phyloP scores from a whole-genome alignment of 768 basidiomycete species.

The Auricularia sp. region DNA sequence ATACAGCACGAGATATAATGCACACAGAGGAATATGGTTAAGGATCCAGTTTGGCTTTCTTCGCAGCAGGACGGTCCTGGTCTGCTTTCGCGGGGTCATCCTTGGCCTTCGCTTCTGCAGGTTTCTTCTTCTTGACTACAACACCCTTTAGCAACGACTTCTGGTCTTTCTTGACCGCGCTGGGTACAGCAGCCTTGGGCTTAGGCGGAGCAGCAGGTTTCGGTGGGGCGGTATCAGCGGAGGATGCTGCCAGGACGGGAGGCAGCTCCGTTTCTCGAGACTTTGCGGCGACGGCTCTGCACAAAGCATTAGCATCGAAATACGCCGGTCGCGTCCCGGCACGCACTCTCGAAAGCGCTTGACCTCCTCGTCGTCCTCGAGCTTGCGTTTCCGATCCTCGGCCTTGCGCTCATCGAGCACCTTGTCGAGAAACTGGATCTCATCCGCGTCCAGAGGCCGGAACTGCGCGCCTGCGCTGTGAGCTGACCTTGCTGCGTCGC shows the following conservation, averaged over 20 bases:
- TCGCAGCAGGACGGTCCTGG: not conserved
- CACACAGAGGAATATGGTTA: no score
- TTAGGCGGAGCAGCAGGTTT: constrained; percentile 19
- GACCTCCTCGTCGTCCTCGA: constrained; percentile 70
- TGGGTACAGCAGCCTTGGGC: constrained; percentile 4
- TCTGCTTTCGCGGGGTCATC: not conserved
- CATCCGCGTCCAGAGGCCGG: constrained; percentile 81
- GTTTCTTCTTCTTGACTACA: constrained; percentile 48
- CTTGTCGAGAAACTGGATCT: constrained; percentile 81
- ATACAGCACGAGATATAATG: no score
- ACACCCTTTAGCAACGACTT: constrained; percentile 70
- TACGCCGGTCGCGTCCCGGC: constrained; percentile 7
- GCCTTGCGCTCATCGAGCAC: constrained; percentile 63
- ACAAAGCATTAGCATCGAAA: not conserved
- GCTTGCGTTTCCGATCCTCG: constrained; percentile 65
- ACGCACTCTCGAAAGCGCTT: constrained; percentile 65
- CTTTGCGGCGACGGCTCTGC: constrained; percentile 56
- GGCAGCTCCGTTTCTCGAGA: constrained; percentile 33
- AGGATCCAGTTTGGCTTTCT: not conserved
- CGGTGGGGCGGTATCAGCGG: constrained; percentile 12
- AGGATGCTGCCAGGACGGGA: constrained; percentile 3
- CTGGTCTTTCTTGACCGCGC: constrained; percentile 45
- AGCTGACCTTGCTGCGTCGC: constrained; percentile 1
- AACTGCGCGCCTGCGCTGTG: constrained; percentile 65
- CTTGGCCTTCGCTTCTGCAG: not conserved